Evolutionary conservation across 495 filamentous ascomycete genomes (phyloP).

Genomic region (Xeromyces bisporus): DNA sequence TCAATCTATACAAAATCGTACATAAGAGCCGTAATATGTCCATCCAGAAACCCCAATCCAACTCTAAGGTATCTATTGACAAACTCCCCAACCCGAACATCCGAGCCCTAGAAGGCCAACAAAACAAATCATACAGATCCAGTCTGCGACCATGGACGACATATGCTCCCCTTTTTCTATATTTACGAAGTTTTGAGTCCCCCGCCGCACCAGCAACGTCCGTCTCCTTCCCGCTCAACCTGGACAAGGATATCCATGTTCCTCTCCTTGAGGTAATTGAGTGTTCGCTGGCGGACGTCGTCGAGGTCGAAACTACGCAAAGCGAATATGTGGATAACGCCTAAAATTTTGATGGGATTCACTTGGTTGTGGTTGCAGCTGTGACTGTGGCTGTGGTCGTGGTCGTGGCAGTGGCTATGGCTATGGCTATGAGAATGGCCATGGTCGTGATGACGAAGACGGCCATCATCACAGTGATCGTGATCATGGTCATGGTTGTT

Average conservation of each 20-base stretch:
- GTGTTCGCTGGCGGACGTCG: slow-evolving; percentile 54
- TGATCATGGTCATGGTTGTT: slow-evolving; percentile 15
- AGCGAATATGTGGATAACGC: slow-evolving; percentile 71
- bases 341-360: slow-evolving; percentile 37
- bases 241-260: slow-evolving; percentile 60
- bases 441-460: slow-evolving; percentile 13
- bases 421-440: slow-evolving; percentile 9
- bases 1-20: too few relatives aligned
- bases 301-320: slow-evolving; percentile 52
- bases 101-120: too few relatives aligned
- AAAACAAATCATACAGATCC: too few relatives aligned
- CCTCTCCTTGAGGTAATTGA: slow-evolving; percentile 37
- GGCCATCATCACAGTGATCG: slow-evolving; percentile 9
- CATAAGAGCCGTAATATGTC: too few relatives aligned
- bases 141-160: too few relatives aligned
- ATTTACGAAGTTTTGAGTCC: slow-evolving; percentile 17
- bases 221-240: slow-evolving; percentile 58
- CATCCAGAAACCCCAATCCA: too few relatives aligned
- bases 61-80: too few relatives aligned
- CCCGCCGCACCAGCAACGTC: slow-evolving; percentile 62
- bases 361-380: slow-evolving; percentile 7
- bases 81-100: too few relatives aligned
- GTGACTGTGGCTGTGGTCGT: slow-evolving; percentile 4
- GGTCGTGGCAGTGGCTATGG: slow-evolving; percentile 6
- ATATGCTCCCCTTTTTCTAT: too few relatives aligned